These are phyloP conservation scores for Akanthomyces muscarius DNA, from an alignment of 2,329 filamentous ascomycete genomes.

Conservation along the genomic window DNA sequence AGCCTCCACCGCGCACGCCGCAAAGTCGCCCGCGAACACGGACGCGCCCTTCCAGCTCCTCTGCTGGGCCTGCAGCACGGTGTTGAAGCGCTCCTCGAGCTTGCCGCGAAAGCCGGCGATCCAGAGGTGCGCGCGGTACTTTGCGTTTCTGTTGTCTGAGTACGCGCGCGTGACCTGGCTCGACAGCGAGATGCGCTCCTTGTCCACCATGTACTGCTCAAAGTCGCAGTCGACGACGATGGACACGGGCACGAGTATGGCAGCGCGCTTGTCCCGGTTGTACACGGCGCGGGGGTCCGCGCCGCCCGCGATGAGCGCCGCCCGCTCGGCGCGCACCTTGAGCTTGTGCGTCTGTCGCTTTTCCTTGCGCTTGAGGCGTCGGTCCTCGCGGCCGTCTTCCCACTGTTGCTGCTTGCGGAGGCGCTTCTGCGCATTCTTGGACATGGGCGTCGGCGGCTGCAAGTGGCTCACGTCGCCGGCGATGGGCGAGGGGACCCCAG, in stretches of 20 bases:
- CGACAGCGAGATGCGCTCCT: conserved; percentile 77
- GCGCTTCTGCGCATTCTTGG: conserved; percentile 85
- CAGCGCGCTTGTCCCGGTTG: conserved; percentile 32
- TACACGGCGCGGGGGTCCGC: conserved; percentile 37
- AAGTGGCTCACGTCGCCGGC: conserved; percentile 1
- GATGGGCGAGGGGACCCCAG: background rate
- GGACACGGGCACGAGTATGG: conserved; percentile 65
- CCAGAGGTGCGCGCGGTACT: conserved; percentile 66
- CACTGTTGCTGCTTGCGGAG: conserved; percentile 67
- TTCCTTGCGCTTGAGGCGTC: conserved; percentile 51
- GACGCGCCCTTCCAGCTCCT: conserved; percentile 73
- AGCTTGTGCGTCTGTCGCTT: conserved; percentile 46
- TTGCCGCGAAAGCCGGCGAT: conserved; percentile 74
- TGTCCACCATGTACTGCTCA: conserved; percentile 82
- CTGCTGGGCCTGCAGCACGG: conserved; percentile 66
- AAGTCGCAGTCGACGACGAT: conserved; percentile 90
- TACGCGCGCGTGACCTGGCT: conserved; percentile 85
- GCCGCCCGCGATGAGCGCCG: conserved; percentile 46
- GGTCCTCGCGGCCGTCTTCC: conserved; percentile 65
- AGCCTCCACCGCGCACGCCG: conserved; percentile 62
- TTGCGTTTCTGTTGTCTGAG: conserved; percentile 73
- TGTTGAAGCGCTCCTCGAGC: conserved; percentile 76
- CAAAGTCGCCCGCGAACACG: conserved; percentile 72
- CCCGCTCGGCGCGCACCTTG: conserved; percentile 47
- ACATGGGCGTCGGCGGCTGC: conserved; percentile 43